Conservation (phyloP, 2,329 filamentous ascomycete genomes). For the Monosporascus sp. region DNA sequence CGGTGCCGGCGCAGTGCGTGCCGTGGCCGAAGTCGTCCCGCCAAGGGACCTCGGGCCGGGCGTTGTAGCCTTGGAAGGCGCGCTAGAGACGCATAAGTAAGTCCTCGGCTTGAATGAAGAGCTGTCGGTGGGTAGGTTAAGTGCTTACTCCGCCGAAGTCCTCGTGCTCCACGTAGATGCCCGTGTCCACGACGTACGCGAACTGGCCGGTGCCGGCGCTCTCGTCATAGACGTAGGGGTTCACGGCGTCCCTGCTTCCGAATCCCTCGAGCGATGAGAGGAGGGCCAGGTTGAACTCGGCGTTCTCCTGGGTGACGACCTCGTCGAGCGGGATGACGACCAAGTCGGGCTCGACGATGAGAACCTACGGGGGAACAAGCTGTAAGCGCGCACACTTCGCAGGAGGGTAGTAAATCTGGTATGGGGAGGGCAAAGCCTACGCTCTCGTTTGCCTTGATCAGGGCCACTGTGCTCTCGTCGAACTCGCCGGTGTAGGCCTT, state of each 20-base stretch:
- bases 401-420: too few species aligned
- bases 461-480: background rate
- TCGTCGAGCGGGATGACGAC: conserved; percentile 3
- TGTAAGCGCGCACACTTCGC: background rate
- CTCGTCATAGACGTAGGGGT: conserved; percentile 16
- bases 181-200: conserved; percentile 38
- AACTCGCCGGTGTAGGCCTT: background rate
- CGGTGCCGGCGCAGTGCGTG: conserved; percentile 25
- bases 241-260: conserved; percentile 6
- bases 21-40: conserved; percentile 29
- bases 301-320: conserved; percentile 6
- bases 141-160: conserved; percentile 9
- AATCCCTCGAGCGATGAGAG: conserved; percentile 16
- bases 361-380: background rate
- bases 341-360: conserved; percentile 8
- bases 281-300: background rate
- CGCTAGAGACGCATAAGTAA: background rate
- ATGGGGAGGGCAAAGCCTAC: background rate
- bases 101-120: too few species aligned
- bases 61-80: conserved; percentile 9
- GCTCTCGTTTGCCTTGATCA: background rate
- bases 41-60: conserved; percentile 7
- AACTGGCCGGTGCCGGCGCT: conserved; percentile 22
- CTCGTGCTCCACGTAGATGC: conserved; percentile 30
- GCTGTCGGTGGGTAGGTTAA: too few species aligned